phyloP scores from a whole-genome alignment of 305 asterid species.

The Withania somnifera region DNA sequence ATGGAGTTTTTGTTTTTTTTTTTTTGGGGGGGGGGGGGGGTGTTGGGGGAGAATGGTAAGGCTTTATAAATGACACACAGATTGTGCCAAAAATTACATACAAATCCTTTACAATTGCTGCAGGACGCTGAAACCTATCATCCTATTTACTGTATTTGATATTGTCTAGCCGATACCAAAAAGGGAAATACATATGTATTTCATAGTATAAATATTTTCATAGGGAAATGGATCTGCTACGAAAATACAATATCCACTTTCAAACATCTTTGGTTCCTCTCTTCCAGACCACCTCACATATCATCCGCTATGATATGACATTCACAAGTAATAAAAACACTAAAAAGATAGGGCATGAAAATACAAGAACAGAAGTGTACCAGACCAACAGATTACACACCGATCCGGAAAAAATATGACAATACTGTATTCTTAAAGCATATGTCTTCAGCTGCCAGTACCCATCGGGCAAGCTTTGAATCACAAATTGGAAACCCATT shows the following conservation, averaged over 20 bases:
- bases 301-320: not conserved
- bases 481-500: conserved; percentile 66
- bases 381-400: conserved; percentile 34
- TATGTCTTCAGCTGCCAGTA: conserved; percentile 90
- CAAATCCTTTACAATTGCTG: not conserved
- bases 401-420: conserved; percentile 83
- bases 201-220: not conserved
- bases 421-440: conserved; percentile 69
- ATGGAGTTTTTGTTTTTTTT: not conserved
- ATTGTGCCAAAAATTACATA: not conserved
- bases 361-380: not conserved
- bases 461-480: conserved; percentile 76
- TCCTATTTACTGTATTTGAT: not conserved
- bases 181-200: not conserved
- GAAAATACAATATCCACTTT: not conserved
- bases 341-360: not conserved
- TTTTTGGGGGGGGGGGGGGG: too few relatives aligned
- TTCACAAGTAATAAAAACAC: not conserved
- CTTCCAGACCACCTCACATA: not conserved
- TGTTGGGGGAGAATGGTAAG: not conserved
- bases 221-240: not conserved
- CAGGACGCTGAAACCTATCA: not conserved
- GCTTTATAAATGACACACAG: not conserved
- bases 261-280: not conserved
- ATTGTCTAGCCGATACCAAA: not conserved